Conservation (phyloP, 805 yeast genomes). For the Cyberlindnera petersonii region DNA sequence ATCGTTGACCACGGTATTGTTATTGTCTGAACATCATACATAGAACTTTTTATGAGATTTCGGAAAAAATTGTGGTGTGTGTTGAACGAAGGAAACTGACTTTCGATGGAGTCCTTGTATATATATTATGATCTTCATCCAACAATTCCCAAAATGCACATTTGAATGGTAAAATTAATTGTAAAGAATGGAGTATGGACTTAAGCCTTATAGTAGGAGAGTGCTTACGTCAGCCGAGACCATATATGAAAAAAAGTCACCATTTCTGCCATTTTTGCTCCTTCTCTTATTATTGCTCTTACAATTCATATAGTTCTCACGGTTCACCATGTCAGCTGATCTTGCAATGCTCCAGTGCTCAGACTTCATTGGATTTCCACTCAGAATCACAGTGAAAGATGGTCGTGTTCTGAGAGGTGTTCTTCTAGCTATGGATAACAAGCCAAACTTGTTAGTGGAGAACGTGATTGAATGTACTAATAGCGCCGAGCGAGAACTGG, state of each 20-base stretch:
- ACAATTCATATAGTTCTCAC: too few species aligned
- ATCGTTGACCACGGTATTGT: slow-evolving; percentile 44
- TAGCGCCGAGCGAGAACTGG: slow-evolving; percentile 14
- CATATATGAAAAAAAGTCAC: too few species aligned
- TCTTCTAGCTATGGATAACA: slow-evolving; percentile 26
- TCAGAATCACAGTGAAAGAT: slow-evolving; percentile 18
- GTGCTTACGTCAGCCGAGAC: too few species aligned
- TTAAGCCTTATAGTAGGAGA: neutral
- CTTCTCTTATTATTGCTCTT: too few species aligned
- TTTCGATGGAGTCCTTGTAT: neutral
- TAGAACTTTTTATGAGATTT: too few species aligned
- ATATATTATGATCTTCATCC: neutral
- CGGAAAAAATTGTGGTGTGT: too few species aligned
- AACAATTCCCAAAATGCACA: neutral
- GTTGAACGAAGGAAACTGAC: neutral
- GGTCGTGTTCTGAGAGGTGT: slow-evolving; percentile 20
- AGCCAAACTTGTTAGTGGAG: slow-evolving; percentile 25
- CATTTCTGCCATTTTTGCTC: too few species aligned
- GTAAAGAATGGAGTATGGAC: too few species aligned
- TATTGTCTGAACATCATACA: slow-evolving; percentile 30
- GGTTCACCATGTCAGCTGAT: slow-evolving; percentile 1
- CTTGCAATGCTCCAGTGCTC: slow-evolving; percentile 8
- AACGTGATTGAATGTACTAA: slow-evolving; percentile 18
- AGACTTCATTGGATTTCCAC: slow-evolving; percentile 22
- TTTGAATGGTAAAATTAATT: too few species aligned